A percentile compares a stretch with the other conserved stretches of the same genome.
Conservation (phyloP, 2,329 filamentous ascomycete genomes). For the Dactylellina leptospora region DNA sequence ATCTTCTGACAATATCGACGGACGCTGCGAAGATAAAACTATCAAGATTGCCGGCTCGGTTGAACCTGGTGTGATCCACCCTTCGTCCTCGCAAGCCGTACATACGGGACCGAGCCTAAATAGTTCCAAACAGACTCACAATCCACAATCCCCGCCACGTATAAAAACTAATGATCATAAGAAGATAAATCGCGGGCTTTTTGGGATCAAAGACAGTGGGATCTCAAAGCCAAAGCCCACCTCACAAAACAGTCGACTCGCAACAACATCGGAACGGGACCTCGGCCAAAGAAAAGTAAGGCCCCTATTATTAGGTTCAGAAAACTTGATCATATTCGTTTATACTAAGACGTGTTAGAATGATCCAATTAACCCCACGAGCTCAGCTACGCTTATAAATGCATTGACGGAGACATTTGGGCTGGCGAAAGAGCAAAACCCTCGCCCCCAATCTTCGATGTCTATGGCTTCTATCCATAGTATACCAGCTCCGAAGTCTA, state of each 20-base stretch:
- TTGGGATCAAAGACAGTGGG: slow-evolving; percentile 41
- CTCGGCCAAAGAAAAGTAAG: slow-evolving; percentile 53
- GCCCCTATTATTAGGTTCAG: too few species aligned
- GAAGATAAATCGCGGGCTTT: slow-evolving; percentile 35
- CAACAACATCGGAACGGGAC: slow-evolving; percentile 68
- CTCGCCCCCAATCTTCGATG: slow-evolving; percentile 58
- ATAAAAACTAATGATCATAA: too few species aligned
- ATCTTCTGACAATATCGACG: slow-evolving; percentile 6
- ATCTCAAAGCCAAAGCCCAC: slow-evolving; percentile 70
- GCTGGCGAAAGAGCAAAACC: slow-evolving; percentile 31
- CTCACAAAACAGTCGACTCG: slow-evolving; percentile 77
- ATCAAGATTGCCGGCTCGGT: too few species aligned
- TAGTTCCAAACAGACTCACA: slow-evolving; percentile 10
- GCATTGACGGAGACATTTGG: slow-evolving; percentile 62
- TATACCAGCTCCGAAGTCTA: slow-evolving; percentile 65
- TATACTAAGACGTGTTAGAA: slow-evolving; percentile 10
- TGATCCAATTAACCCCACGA: slow-evolving; percentile 4
- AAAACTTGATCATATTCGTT: not conserved
- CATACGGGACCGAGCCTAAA: not conserved
- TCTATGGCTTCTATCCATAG: slow-evolving; percentile 60
- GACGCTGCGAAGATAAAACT: too few species aligned
- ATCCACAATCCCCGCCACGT: slow-evolving; percentile 6
- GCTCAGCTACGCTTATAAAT: slow-evolving; percentile 10
- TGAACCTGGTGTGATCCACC: too few species aligned
- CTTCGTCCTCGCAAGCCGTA: not conserved